A percentile compares a stretch with the other conserved stretches of the same genome.
Evolutionary conservation across 2,329 filamentous ascomycete species (phyloP).

Genomic region (Exophiala calicioides): DNA sequence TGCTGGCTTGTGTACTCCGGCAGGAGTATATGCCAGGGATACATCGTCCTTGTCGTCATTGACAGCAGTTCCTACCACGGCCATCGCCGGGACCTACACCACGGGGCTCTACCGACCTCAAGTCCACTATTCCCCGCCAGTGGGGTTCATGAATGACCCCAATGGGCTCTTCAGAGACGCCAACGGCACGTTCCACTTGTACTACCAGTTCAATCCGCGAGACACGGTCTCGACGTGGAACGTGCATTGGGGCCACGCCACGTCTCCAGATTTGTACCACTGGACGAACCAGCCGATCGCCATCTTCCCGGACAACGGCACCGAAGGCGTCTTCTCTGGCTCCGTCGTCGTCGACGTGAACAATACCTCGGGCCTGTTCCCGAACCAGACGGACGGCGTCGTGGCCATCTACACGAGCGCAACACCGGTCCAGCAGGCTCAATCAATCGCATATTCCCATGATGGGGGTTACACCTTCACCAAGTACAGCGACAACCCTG

Average conservation of each 20-base stretch:
- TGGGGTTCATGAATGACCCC: slow-evolving; percentile 56
- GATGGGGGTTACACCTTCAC: slow-evolving; percentile 65
- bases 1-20: too few relatives aligned
- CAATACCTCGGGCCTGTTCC: slow-evolving; percentile 68
- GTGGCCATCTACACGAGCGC: slow-evolving; percentile 61
- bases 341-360: slow-evolving; percentile 62
- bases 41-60: too few relatives aligned
- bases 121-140: slow-evolving; percentile 37
- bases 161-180: slow-evolving; percentile 64
- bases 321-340: slow-evolving; percentile 54
- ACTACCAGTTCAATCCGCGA: slow-evolving; percentile 64
- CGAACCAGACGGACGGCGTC: slow-evolving; percentile 60
- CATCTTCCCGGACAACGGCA: slow-evolving; percentile 52
- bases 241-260: slow-evolving; percentile 69
- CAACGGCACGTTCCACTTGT: slow-evolving; percentile 62
- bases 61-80: too few relatives aligned
- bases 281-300: slow-evolving; percentile 68
- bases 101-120: too few relatives aligned
- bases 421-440: slow-evolving; percentile 48
- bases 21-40: too few relatives aligned
- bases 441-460: slow-evolving; percentile 62
- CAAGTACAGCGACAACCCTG: slow-evolving; percentile 61
- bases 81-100: too few relatives aligned
- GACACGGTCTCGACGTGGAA: slow-evolving; percentile 56
- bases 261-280: slow-evolving; percentile 61